phyloP scores from a whole-genome alignment of 495 filamentous ascomycete genomes.

The Collariella sp. region DNA sequence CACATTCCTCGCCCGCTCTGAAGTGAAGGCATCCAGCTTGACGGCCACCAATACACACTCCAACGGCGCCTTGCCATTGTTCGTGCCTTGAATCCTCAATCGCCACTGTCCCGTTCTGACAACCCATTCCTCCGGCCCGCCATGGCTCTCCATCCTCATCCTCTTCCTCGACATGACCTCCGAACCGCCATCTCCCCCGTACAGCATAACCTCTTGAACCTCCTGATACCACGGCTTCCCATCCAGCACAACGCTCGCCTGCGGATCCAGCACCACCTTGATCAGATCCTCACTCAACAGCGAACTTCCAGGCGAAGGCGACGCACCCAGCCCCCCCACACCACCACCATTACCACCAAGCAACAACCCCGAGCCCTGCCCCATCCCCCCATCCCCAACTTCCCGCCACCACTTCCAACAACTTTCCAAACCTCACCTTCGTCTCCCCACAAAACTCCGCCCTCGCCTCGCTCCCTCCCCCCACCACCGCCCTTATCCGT shows the following conservation, averaged over 20 bases:
- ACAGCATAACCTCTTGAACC: neutral
- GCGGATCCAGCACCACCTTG: conserved; percentile 54
- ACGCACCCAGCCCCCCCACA: conserved; percentile 38
- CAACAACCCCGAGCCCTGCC: conserved; percentile 52
- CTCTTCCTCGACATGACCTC: conserved; percentile 38
- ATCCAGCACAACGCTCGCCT: conserved; percentile 67
- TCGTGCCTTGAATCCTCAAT: conserved; percentile 53
- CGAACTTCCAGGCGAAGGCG: conserved; percentile 60
- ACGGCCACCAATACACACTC: conserved; percentile 65
- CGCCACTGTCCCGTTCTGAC: conserved; percentile 77
- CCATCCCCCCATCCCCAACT: conserved; percentile 63
- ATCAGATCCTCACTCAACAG: conserved; percentile 63
- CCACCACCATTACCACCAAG: conserved; percentile 51
- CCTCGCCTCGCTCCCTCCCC: conserved; percentile 4
- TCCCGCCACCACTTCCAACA: conserved; percentile 72
- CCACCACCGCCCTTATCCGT: neutral
- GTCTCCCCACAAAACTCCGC: conserved; percentile 65
- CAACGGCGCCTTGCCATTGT: conserved; percentile 47
- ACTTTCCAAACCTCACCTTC: conserved; percentile 56
- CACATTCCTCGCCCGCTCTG: conserved; percentile 60
- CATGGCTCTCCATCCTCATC: conserved; percentile 34
- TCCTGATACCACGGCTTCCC: conserved; percentile 39
- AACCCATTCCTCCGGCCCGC: conserved; percentile 49
- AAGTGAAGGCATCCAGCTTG: conserved; percentile 68
- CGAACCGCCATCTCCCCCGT: neutral